Evolutionary conservation across 192 early-diverging fungal genomes (phyloP).

Genomic region (Backusella morwellensis): DNA sequence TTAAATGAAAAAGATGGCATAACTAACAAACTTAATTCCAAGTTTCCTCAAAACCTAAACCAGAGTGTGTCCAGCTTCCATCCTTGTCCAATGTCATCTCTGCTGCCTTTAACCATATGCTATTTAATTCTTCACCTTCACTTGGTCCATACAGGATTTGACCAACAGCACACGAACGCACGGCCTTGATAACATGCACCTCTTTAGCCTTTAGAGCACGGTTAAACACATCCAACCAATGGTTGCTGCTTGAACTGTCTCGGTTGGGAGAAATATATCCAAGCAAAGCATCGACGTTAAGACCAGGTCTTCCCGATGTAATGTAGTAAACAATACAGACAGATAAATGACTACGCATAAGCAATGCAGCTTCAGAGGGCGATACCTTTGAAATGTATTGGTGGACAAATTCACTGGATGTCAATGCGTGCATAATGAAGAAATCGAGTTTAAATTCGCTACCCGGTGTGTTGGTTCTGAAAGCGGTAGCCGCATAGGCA

Average conservation of each 20-base stretch:
- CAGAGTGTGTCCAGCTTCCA: constrained; percentile 31
- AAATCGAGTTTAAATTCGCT: constrained; percentile 41
- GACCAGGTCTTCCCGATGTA: constrained; percentile 38
- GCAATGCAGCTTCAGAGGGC: constrained; percentile 34
- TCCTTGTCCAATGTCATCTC: constrained; percentile 33
- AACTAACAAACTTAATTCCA: constrained; percentile 1
- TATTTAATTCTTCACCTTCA: background rate
- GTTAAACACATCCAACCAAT: constrained; percentile 48
- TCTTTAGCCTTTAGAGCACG: constrained; percentile 46
- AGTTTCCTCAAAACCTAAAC: constrained; percentile 30
- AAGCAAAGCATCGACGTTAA: constrained; percentile 33
- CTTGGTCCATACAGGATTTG: constrained; percentile 39
- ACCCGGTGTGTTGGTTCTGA: constrained; percentile 25
- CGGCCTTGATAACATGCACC: constrained; percentile 52
- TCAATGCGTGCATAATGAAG: constrained; percentile 53
- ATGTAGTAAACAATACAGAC: constrained; percentile 37
- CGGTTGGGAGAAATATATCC: constrained; percentile 19
- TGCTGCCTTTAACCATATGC: constrained; percentile 30
- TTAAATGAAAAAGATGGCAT: background rate
- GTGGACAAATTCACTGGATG: constrained; percentile 52
- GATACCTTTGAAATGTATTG: constrained; percentile 36
- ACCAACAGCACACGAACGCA: constrained; percentile 51
- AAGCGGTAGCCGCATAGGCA: constrained; percentile 33
- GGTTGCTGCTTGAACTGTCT: constrained; percentile 27
- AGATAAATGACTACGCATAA: constrained; percentile 43